Conservation (phyloP, 2,329 filamentous ascomycete genomes). For the Colletotrichum eleusines region DNA sequence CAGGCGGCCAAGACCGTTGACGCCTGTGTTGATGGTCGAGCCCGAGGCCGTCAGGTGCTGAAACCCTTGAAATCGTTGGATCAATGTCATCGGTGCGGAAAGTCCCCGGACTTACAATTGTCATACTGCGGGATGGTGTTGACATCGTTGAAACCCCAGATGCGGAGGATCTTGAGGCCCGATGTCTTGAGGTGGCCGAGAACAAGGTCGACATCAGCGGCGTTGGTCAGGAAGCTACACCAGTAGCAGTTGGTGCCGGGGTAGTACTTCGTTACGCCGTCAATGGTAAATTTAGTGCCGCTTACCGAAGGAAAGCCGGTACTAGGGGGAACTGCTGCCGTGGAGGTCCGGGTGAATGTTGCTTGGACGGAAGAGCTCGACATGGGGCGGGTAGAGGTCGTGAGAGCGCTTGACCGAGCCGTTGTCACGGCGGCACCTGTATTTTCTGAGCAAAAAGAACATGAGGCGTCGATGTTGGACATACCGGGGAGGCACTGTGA, state of each 20-base stretch:
- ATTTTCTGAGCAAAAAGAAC: background rate
- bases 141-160: conserved; percentile 73
- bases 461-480: conserved; percentile 33
- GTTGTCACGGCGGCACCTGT: conserved; percentile 38
- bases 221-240: conserved; percentile 65
- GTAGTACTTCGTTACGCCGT: conserved; percentile 61
- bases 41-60: conserved; percentile 62
- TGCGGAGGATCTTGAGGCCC: conserved; percentile 68
- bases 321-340: conserved; percentile 37
- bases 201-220: conserved; percentile 67
- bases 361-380: conserved; percentile 32
- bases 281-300: conserved; percentile 56
- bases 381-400: conserved; percentile 31
- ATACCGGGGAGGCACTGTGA: conserved; percentile 52
- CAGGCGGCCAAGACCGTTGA: conserved; percentile 69
- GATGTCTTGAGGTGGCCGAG: conserved; percentile 61
- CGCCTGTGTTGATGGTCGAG: conserved; percentile 71
- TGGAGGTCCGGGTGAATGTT: conserved; percentile 38
- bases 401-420: conserved; percentile 25
- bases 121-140: conserved; percentile 51
- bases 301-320: conserved; percentile 44
- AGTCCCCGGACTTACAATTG: conserved; percentile 51
- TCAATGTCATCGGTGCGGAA: background rate
- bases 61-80: conserved; percentile 49
- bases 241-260: conserved; percentile 70